Evolutionary conservation across 352 stramenopile species (phyloP).

Genomic region (Pythium insidiosum): DNA sequence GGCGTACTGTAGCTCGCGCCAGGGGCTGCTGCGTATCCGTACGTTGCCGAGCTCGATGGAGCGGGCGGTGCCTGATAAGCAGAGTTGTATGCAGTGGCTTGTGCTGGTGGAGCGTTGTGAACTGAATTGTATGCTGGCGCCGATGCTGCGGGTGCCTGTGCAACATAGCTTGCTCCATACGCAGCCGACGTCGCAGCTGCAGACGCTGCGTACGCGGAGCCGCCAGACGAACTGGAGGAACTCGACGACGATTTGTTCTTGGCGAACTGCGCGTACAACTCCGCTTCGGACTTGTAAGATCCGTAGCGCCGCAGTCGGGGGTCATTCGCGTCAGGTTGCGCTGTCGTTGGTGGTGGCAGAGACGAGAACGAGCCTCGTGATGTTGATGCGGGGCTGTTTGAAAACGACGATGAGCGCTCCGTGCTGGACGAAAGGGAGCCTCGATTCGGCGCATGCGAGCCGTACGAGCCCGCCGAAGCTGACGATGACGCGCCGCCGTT

Average conservation of each 20-base stretch:
- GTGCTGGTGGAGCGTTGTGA: constrained; percentile 4
- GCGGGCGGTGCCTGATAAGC: background rate
- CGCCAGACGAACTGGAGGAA: constrained; percentile 1
- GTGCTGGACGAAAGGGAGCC: background rate
- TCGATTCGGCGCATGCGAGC: background rate
- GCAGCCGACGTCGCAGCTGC: constrained; percentile 3
- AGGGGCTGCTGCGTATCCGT: background rate
- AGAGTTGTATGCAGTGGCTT: background rate
- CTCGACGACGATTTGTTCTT: constrained; percentile 19
- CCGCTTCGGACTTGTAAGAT: constrained; percentile 72
- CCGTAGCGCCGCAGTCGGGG: constrained; percentile 60
- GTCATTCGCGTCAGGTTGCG: constrained; percentile 26
- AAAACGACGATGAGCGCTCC: constrained; percentile 14
- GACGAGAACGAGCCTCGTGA: constrained; percentile 13
- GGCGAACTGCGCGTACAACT: constrained; percentile 76
- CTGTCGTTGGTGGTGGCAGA: constrained; percentile 21
- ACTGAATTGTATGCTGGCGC: background rate
- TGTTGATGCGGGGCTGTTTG: constrained; percentile 2
- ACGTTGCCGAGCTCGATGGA: background rate
- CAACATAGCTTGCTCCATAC: constrained; percentile 7
- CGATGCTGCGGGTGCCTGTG: background rate
- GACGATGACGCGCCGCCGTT: constrained; percentile 6
- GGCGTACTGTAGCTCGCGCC: too few species aligned
- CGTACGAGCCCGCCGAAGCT: background rate
- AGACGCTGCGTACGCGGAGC: constrained; percentile 6